A percentile compares a stretch with the other conserved stretches of the same genome.
Conservation (phyloP, 305 asterid species). For the Fraxinus platypoda region DNA sequence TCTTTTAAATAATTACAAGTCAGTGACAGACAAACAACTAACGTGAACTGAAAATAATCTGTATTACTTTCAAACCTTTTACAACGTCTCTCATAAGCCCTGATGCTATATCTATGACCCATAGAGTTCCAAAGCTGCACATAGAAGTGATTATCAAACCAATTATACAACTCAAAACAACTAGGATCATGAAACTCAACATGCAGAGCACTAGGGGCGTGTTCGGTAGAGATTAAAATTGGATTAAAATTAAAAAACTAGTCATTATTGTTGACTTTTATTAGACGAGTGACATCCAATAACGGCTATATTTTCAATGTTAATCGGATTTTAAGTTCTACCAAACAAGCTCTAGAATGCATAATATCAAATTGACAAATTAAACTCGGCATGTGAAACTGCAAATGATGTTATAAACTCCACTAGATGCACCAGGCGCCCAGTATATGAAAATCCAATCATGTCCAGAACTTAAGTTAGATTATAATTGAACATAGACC, state of each 20-base stretch:
- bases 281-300: too few species aligned
- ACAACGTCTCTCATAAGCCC: slow-evolving; percentile 64
- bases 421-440: not conserved
- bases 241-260: too few species aligned
- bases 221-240: too few species aligned
- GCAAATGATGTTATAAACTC: not conserved
- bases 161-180: slow-evolving; percentile 13
- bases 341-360: too few species aligned
- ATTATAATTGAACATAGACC: not conserved
- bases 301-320: too few species aligned
- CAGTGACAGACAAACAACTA: slow-evolving; percentile 30
- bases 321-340: too few species aligned
- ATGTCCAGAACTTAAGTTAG: not conserved
- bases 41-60: slow-evolving; percentile 11
- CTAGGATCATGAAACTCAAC: slow-evolving; percentile 2
- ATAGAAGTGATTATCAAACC: slow-evolving; percentile 22
- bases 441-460: not conserved
- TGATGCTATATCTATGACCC: slow-evolving; percentile 72
- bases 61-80: slow-evolving; percentile 51
- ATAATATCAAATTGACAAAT: not conserved
- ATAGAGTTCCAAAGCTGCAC: slow-evolving; percentile 75
- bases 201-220: slow-evolving; percentile 16
- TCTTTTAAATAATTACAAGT: slow-evolving; percentile 51
- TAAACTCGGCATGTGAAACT: not conserved
- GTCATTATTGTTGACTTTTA: too few species aligned